These are phyloP conservation scores for Eremothecium cymbalariae DNA, from an alignment of 1,139 yeast genomes.

Conservation along the genomic window DNA sequence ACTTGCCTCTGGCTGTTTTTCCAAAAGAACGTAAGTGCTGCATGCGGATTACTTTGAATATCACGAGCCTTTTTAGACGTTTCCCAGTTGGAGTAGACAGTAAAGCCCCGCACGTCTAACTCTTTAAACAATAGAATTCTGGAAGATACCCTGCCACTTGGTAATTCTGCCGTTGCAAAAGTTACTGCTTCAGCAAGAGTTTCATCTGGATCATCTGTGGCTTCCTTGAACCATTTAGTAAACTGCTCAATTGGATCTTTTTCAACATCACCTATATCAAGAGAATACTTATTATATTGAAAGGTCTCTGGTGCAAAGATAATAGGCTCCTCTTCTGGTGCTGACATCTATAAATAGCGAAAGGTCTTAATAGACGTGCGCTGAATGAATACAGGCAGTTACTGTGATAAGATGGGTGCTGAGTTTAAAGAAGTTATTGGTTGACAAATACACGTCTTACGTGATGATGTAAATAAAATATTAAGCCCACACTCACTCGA, in stretches of 20 bases:
- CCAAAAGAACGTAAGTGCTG: conserved; percentile 90
- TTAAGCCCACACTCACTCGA: no score
- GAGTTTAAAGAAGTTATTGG: no score
- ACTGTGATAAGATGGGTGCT: no score
- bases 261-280: conserved; percentile 48
- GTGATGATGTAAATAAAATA: no score
- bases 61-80: conserved; percentile 75
- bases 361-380: no score
- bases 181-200: conserved; percentile 72
- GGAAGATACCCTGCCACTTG: conserved; percentile 80
- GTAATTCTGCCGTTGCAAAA: conserved; percentile 78
- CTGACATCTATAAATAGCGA: no score
- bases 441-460: no score
- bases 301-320: conserved; percentile 75
- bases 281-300: conserved; percentile 67
- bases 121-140: conserved; percentile 83
- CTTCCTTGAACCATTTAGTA: conserved; percentile 77
- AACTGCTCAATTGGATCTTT: conserved; percentile 69
- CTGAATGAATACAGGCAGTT: no score
- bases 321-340: conserved; percentile 8
- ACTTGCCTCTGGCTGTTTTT: conserved; percentile 84
- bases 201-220: conserved; percentile 45
- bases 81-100: conserved; percentile 89
- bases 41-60: conserved; percentile 62
- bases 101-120: conserved; percentile 73